Base-by-base conservation (phyloP, 352 stramenopile genomes). In the Salisapilia sapeloensis region DNA sequence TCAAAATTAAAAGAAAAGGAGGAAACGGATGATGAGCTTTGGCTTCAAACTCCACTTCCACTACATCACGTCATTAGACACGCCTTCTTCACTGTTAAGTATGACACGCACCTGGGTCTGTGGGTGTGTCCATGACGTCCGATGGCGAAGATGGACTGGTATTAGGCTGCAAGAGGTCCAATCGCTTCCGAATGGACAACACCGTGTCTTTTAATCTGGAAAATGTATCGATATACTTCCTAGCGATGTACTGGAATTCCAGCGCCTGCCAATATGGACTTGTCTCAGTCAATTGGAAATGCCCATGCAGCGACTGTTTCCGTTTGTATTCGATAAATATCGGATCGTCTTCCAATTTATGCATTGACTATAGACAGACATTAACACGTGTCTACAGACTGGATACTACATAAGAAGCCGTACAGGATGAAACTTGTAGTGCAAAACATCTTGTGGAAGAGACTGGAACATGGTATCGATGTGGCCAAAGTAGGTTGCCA, bases 21-120 rank as follows among this genome's bases (percentile, higher is more conserved):
- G 75, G 75, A 35, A 87, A 85, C 18, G 75, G 75, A 0, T 70
- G 69, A 26, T 85, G 56, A 17, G 57, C 61, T 42, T 86, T 86
- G 19, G 69, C 51, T 44, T 90, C 75, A 52, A 87, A 84, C 50
- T 90, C 75, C 56, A 55, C 66, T 61, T 82, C 70, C 59, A 82
- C 70, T 82, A 52, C 50, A 48, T 46, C 38, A 27, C 25, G 62
- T 61, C 42, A 13, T 48, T 13, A 48, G 24, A 50, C 35, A 44
- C 29, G 40, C 40, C 43, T 23, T 39, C 34, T 24, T 28, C 15
- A 18, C 27, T 21, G 17, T 24, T 42, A n/a, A 47, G 13, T 29
- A 9, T 12, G 10, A 13, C 5, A 3, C 5, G 6, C 23, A n/a
- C 11, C 19, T 22, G 34, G 13, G 40, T 14, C 20, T 26, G 23